Evolutionary conservation across 2,329 filamentous ascomycete species (phyloP).

Genomic region (Teratosphaeria gauchensis): DNA sequence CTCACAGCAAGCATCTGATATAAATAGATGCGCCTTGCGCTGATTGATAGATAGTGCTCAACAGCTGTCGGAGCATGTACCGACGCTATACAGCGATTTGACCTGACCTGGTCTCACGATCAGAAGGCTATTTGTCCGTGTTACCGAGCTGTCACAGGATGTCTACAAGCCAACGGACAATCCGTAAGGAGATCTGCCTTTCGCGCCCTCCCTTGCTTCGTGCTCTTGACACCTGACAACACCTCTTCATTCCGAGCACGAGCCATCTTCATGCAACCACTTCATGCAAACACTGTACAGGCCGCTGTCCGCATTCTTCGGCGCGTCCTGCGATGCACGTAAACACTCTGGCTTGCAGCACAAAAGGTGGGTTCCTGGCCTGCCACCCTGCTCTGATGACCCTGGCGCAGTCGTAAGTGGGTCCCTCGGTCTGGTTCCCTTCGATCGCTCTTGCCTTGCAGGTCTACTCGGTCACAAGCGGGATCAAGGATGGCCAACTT

Average conservation of each 20-base stretch:
- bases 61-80: background rate
- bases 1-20: background rate
- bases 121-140: background rate
- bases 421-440: too few relatives aligned
- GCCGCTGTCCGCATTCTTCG: background rate
- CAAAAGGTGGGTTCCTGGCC: too few relatives aligned
- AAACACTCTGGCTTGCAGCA: background rate
- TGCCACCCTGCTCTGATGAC: too few relatives aligned
- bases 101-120: background rate
- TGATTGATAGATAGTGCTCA: background rate
- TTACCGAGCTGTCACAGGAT: background rate
- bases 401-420: too few relatives aligned
- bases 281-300: slow-evolving; percentile 4
- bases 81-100: too few relatives aligned
- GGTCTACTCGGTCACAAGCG: too few relatives aligned
- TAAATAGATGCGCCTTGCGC: background rate
- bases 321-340: background rate
- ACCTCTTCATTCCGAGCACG: slow-evolving; percentile 1
- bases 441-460: background rate
- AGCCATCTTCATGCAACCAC: slow-evolving; percentile 1
- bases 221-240: background rate
- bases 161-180: too few relatives aligned
- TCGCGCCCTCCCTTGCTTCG: slow-evolving; percentile 2
- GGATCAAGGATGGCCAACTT: background rate
- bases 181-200: background rate